Conservation (phyloP, 495 filamentous ascomycete genomes). For the Delitschia confertaspora region DNA sequence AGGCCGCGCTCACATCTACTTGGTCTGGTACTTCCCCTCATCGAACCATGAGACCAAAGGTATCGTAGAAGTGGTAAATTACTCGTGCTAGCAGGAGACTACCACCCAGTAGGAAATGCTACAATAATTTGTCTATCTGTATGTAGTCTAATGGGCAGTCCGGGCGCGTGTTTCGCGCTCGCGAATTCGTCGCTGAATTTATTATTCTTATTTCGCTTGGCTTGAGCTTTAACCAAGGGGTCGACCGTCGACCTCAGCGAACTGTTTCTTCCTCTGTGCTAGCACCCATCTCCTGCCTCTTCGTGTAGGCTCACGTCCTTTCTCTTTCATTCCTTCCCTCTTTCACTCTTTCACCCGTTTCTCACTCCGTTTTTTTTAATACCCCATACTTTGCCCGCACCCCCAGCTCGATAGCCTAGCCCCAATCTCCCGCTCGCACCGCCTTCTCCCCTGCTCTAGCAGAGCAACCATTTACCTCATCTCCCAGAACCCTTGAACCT, state of each 20-base stretch:
- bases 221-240: conserved; percentile 8
- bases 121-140: not conserved
- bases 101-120: no score
- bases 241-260: no score
- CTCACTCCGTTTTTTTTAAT: not conserved
- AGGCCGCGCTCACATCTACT: not conserved
- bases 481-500: not conserved
- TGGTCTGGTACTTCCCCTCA: not conserved
- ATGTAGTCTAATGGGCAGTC: not conserved
- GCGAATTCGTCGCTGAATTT: conserved; percentile 2
- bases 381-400: not conserved
- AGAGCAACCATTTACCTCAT: no score
- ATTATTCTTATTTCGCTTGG: conserved; percentile 6
- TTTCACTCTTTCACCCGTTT: not conserved
- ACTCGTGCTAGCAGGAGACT: not conserved
- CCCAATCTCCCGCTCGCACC: conserved; percentile 1
- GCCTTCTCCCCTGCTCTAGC: no score
- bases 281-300: not conserved
- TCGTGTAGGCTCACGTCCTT: not conserved
- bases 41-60: not conserved
- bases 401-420: not conserved
- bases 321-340: not conserved
- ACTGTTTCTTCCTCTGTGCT: not conserved
- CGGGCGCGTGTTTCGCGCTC: conserved; percentile 9
- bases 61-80: not conserved